phyloP scores from a whole-genome alignment of 768 basidiomycete genomes.

The Strobilomyces dryophilus region DNA sequence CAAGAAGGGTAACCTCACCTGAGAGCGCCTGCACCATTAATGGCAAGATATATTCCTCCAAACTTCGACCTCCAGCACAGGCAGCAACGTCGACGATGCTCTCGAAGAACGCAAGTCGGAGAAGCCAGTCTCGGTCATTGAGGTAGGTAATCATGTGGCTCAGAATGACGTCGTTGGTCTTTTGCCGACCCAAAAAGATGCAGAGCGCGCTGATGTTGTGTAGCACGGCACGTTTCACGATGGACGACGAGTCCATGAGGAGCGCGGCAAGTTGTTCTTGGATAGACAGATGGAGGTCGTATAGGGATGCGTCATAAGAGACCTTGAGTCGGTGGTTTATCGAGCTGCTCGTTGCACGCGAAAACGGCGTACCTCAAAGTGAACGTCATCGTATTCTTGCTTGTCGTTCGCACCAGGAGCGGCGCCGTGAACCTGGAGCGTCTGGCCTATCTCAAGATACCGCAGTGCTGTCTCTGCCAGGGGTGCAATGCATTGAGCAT shows the following conservation, averaged over 20 bases:
- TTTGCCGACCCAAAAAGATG: constrained; percentile 88
- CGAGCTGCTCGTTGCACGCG: background rate
- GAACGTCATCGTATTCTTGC: constrained; percentile 71
- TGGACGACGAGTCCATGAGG: constrained; percentile 82
- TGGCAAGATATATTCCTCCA: constrained; percentile 97
- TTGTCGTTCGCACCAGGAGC: constrained; percentile 44
- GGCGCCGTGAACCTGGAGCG: constrained; percentile 77
- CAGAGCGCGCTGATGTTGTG: constrained; percentile 86
- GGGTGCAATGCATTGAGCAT: constrained; percentile 81
- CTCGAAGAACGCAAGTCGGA: constrained; percentile 91
- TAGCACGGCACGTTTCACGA: constrained; percentile 88
- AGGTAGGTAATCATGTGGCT: constrained; percentile 83
- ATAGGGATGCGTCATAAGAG: constrained; percentile 83
- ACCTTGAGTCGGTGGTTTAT: constrained; percentile 46
- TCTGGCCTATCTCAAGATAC: constrained; percentile 92
- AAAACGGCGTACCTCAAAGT: constrained; percentile 62
- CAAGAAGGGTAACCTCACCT: constrained; percentile 44
- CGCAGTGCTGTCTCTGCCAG: constrained; percentile 83
- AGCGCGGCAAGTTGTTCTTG: constrained; percentile 86
- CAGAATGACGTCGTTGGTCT: constrained; percentile 91
- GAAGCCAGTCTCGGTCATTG: constrained; percentile 89
- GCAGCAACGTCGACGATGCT: constrained; percentile 94
- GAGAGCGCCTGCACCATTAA: constrained; percentile 94
- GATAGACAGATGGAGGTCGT: constrained; percentile 79
- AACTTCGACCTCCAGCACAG: constrained; percentile 83